These are phyloP conservation scores for Lactarius indigo DNA, from an alignment of 768 basidiomycete species.

Conservation along the genomic window DNA sequence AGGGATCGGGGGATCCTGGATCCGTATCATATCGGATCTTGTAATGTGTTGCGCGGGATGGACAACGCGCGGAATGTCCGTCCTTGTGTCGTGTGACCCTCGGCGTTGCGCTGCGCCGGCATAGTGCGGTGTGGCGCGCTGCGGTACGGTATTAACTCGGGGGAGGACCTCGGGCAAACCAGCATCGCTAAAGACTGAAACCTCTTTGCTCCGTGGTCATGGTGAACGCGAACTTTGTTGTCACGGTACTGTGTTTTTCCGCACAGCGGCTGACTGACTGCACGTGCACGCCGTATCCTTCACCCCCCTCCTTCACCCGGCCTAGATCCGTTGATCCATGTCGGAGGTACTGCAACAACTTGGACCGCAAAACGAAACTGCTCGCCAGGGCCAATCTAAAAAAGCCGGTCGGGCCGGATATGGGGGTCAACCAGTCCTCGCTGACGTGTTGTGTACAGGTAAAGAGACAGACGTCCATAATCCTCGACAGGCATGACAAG, in stretches of 20 bases:
- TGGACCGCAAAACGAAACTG: too few relatives aligned
- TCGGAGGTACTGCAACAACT: too few relatives aligned
- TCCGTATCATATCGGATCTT: neutral
- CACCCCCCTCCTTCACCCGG: neutral
- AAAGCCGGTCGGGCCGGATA: neutral
- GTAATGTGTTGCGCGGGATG: neutral
- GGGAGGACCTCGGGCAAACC: neutral
- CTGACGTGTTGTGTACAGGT: neutral
- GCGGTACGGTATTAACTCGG: neutral
- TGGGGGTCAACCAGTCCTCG: neutral
- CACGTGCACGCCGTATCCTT: neutral
- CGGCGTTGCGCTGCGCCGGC: neutral
- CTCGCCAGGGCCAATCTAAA: too few relatives aligned
- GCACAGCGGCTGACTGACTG: neutral
- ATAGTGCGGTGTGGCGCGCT: neutral
- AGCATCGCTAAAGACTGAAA: neutral
- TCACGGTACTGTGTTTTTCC: neutral
- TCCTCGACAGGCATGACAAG: neutral
- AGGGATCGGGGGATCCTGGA: neutral
- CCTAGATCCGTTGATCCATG: too few relatives aligned
- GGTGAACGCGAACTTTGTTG: neutral
- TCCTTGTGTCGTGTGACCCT: neutral
- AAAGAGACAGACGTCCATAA: neutral
- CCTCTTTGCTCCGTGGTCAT: neutral
- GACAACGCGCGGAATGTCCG: neutral